phyloP scores from a whole-genome alignment of 768 basidiomycete species.

The Termitomyces sp. region DNA sequence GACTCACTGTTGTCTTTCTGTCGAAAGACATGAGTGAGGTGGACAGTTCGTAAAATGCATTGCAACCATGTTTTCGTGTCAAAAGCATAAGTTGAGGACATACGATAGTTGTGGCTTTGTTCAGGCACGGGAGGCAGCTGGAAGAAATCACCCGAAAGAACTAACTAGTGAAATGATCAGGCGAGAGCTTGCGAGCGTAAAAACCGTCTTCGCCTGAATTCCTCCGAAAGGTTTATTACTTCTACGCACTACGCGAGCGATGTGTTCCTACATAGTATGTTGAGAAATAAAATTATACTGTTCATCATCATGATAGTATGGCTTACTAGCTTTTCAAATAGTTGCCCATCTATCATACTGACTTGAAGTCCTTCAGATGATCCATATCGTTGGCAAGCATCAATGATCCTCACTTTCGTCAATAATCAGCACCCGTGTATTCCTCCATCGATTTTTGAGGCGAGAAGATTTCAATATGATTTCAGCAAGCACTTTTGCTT shows the following conservation, averaged over 20 bases:
- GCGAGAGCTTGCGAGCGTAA: not conserved
- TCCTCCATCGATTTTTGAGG: constrained; percentile 41
- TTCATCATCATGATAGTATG: constrained; percentile 14
- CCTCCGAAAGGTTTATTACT: constrained; percentile 54
- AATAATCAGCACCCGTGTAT: constrained; percentile 52
- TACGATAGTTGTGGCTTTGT: constrained; percentile 26
- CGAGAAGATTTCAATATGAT: constrained; percentile 21
- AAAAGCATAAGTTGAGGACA: constrained; percentile 57
- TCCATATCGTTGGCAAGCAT: not conserved
- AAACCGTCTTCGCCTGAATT: constrained; percentile 40
- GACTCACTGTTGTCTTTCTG: constrained; percentile 53
- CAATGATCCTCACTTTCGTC: constrained; percentile 54
- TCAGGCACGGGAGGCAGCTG: constrained; percentile 70
- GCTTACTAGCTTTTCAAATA: constrained; percentile 67
- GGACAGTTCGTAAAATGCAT: constrained; percentile 41
- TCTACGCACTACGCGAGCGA: constrained; percentile 35
- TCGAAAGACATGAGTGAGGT: constrained; percentile 63
- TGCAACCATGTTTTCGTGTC: constrained; percentile 55
- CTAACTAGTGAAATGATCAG: constrained; percentile 35
- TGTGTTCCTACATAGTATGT: constrained; percentile 24
- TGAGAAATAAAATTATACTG: constrained; percentile 19
- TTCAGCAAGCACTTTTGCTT: constrained; percentile 30
- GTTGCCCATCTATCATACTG: constrained; percentile 67
- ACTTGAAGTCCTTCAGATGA: constrained; percentile 27
- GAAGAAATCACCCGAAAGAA: constrained; percentile 76